Conservation (phyloP, 2,329 filamentous ascomycete genomes). For the Nemania diffusa region DNA sequence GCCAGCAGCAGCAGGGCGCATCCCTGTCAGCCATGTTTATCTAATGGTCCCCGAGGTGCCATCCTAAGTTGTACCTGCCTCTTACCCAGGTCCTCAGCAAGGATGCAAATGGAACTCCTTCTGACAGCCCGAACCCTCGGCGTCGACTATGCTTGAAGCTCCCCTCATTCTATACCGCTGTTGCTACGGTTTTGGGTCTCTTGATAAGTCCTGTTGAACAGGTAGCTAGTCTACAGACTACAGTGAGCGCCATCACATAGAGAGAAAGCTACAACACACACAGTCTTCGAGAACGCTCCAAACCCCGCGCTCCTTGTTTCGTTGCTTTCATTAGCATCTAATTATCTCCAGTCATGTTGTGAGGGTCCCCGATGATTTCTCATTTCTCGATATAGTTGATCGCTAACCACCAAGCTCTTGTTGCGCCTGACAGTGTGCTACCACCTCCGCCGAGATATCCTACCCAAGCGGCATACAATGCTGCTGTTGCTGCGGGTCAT, state of each 20-base stretch:
- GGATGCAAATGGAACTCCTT: background rate
- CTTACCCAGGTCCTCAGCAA: background rate
- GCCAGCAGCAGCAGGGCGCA: conserved; percentile 12
- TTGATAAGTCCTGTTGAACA: conserved; percentile 1
- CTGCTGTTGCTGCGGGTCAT: conserved; percentile 74
- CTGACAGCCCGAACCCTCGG: conserved; percentile 5
- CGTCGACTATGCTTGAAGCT: conserved; percentile 2
- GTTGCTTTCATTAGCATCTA: background rate
- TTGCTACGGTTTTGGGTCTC: background rate
- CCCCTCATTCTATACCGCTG: background rate
- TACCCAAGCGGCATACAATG: conserved; percentile 76
- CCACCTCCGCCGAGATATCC: conserved; percentile 89
- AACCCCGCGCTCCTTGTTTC: background rate
- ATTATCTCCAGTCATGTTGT: conserved; percentile 44
- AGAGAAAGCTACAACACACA: background rate
- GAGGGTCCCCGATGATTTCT: conserved; percentile 29
- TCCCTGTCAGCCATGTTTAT: conserved; percentile 25
- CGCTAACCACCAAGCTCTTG: conserved; percentile 32
- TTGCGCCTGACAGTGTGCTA: conserved; percentile 70
- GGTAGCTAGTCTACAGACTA: no score
- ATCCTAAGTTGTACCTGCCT: no score
- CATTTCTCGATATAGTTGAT: background rate
- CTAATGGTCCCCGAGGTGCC: no score
- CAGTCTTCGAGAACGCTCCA: background rate
- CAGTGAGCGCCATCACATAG: conserved; percentile 1